Evolutionary conservation across 306 rosid species (phyloP).

Genomic region (Dalbergia cochinchinensis): DNA sequence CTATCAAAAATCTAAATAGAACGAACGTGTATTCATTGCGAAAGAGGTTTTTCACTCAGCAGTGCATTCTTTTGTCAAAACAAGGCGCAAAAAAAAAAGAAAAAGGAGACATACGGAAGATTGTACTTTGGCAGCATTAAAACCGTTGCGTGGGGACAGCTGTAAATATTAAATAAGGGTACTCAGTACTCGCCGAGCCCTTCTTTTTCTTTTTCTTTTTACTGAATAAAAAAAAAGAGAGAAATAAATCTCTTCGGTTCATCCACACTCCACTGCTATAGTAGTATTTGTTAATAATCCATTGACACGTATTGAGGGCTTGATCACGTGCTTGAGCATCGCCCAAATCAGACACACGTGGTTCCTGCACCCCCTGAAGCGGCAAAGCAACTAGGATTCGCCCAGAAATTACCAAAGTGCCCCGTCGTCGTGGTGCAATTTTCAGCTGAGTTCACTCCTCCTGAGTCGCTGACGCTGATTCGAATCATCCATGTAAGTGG

Average conservation of each 20-base stretch:
- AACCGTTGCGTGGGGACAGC: slow-evolving; percentile 52
- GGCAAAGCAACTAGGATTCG: slow-evolving; percentile 40
- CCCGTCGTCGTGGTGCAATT: neutral
- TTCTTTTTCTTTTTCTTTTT: neutral
- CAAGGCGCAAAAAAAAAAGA: too few relatives aligned
- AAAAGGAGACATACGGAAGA: slow-evolving; percentile 34
- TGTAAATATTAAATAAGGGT: slow-evolving; percentile 26
- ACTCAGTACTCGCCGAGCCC: neutral
- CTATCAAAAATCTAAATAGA: too few relatives aligned
- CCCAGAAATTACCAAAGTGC: neutral
- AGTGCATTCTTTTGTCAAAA: slow-evolving; percentile 11
- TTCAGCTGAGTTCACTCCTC: neutral
- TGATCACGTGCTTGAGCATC: slow-evolving; percentile 56
- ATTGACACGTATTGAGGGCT: slow-evolving; percentile 46
- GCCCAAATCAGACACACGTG: slow-evolving; percentile 62
- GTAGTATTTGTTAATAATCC: slow-evolving; percentile 10
- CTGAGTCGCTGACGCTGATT: slow-evolving; percentile 1
- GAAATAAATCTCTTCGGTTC: neutral
- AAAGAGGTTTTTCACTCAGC: neutral
- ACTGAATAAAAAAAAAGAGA: neutral
- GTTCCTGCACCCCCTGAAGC: slow-evolving; percentile 59
- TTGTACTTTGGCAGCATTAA: slow-evolving; percentile 48
- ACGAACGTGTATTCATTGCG: neutral
- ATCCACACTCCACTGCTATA: slow-evolving; percentile 28
- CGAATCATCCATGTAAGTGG: neutral